phyloP scores from a whole-genome alignment of 1,139 yeast species.

The Hemisphaericaspora xylanilytica region DNA sequence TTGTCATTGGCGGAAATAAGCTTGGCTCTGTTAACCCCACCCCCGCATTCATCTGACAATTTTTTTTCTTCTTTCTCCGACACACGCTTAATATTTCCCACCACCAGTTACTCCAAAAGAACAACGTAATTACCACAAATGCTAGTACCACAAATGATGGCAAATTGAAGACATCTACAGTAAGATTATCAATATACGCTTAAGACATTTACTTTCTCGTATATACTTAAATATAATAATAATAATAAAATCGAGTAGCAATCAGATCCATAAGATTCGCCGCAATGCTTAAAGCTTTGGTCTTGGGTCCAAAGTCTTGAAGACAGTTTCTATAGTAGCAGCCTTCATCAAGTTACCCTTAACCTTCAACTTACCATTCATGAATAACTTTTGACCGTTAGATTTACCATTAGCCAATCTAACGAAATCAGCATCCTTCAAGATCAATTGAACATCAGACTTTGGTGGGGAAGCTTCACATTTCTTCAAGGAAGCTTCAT shows the following conservation, averaged over 20 bases:
- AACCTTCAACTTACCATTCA: conserved; percentile 81
- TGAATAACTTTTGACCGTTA: conserved; percentile 79
- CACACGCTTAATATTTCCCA: too few relatives aligned
- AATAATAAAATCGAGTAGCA: neutral
- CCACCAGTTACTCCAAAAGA: too few relatives aligned
- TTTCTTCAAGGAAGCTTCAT: conserved; percentile 54
- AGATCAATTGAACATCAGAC: conserved; percentile 64
- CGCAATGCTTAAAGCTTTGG: conserved; percentile 36
- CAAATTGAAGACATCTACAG: too few relatives aligned
- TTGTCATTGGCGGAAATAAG: too few relatives aligned
- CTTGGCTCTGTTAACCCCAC: too few relatives aligned
- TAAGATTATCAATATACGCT: neutral
- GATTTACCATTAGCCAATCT: conserved; percentile 75
- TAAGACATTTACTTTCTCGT: neutral
- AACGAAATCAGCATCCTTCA: conserved; percentile 65
- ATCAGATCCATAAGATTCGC: too few relatives aligned
- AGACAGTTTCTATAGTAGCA: conserved; percentile 68
- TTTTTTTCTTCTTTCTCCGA: too few relatives aligned
- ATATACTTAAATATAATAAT: too few relatives aligned
- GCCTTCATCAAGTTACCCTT: conserved; percentile 93
- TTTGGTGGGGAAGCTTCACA: conserved; percentile 51
- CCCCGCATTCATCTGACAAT: too few relatives aligned
- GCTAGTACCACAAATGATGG: neutral
- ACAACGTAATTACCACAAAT: too few relatives aligned
- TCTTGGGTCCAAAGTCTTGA: conserved; percentile 63